Conservation (phyloP, 768 basidiomycete genomes). For the Rhodotorula paludigena region DNA sequence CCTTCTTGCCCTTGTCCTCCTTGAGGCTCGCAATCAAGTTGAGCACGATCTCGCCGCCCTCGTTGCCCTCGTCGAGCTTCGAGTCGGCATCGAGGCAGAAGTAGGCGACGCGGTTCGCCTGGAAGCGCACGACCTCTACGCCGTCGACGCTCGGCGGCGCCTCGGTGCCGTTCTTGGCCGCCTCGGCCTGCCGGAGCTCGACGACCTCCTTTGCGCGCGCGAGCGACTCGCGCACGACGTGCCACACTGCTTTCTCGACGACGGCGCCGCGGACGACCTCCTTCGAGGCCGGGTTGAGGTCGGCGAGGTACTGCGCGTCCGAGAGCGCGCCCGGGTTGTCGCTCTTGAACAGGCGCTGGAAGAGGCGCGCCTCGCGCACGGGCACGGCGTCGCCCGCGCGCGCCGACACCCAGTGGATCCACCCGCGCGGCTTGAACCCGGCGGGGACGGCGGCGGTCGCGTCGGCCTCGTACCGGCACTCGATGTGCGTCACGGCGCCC, state of each 20-base stretch:
- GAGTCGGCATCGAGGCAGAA: conserved; percentile 89
- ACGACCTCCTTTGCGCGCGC: conserved; percentile 59
- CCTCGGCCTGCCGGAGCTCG: conserved; percentile 59
- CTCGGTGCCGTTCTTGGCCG: conserved; percentile 54
- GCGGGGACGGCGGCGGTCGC: conserved; percentile 48
- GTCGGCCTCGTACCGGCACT: conserved; percentile 67
- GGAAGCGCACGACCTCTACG: conserved; percentile 94
- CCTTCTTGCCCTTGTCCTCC: conserved; percentile 37
- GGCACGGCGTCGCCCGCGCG: conserved; percentile 72
- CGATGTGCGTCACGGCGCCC: conserved; percentile 71
- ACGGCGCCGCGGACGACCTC: conserved; percentile 74
- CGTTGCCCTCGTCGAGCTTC: conserved; percentile 40
- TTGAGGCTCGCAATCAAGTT: conserved; percentile 37
- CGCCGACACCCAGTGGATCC: conserved; percentile 91
- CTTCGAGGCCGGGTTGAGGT: conserved; percentile 75
- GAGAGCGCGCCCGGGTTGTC: conserved; percentile 69
- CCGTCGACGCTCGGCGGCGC: conserved; percentile 51
- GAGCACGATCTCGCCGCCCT: conserved; percentile 23
- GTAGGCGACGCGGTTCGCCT: conserved; percentile 90
- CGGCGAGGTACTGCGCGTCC: conserved; percentile 62
- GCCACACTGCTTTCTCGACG: conserved; percentile 84
- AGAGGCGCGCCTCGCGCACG: conserved; percentile 84
- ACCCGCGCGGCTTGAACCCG: conserved; percentile 76
- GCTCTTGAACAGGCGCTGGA: conserved; percentile 88
- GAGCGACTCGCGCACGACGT: conserved; percentile 65